Evolutionary conservation across 352 stramenopile species (phyloP).

Genomic region (Globisporangium mamillatum): DNA sequence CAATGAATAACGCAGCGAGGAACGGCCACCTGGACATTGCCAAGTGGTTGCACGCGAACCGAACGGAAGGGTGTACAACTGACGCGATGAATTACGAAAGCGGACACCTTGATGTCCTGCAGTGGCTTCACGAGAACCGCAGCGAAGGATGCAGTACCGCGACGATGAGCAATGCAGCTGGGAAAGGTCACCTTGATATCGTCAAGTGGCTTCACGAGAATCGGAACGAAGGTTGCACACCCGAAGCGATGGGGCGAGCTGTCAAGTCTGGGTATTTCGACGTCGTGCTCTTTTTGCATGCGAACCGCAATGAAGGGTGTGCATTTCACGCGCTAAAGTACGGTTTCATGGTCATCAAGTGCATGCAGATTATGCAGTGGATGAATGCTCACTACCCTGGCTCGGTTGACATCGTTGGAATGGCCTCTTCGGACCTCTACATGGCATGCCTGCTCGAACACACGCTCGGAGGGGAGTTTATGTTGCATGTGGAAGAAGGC

Average conservation of each 20-base stretch:
- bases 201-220: background rate
- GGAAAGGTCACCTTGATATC: background rate
- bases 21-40: too few species aligned
- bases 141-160: background rate
- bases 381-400: background rate
- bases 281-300: constrained; percentile 6
- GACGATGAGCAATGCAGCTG: background rate
- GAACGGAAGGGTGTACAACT: too few species aligned
- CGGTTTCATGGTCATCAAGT: background rate
- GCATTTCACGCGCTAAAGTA: background rate
- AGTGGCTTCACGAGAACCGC: background rate
- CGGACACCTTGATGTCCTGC: too few species aligned
- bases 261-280: background rate
- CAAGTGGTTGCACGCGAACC: too few species aligned
- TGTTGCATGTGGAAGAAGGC: too few species aligned
- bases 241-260: background rate
- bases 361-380: background rate
- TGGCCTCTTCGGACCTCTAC: background rate
- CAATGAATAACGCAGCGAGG: background rate
- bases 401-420: background rate
- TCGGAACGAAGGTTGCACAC: background rate
- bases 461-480: background rate
- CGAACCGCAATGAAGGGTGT: background rate
- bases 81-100: too few species aligned
- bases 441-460: background rate